Evolutionary conservation across 1,284 basidiomycete genomes (phyloP), one percentile per base, ranked within the genome.

Genomic region (Ganoderma resinaceum): DNA sequence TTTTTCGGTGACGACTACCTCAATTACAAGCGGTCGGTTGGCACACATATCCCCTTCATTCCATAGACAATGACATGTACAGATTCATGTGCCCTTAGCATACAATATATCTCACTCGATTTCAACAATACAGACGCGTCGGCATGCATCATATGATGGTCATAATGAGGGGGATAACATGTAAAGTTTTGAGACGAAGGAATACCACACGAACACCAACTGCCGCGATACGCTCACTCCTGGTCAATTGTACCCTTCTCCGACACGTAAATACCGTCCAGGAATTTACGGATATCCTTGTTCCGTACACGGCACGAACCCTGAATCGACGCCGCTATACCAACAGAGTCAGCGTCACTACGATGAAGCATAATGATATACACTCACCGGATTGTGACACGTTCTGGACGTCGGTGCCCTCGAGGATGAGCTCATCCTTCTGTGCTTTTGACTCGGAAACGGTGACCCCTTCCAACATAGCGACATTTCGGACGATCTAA

Each of bases 231-330:
- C 37, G 52, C 62, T 77, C 70, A 82, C 73, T 86, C 88, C 70
- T 79, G 78, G 42, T 79, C 70, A 73, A 93, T 86, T 40, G 90
- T 89, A 71, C 88, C 88, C 86, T 91, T 94, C 78, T 92, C 92
- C 52, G 95, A 96, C 73, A 96, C 95, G 82, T 98, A 98, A 86
- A 98, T 91, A 85, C 93, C 93, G 76, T 95, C 93, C 80, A 95
- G 84, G 85, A 95, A 95, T 87, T 97, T 96, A 81, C 95, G 95
- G 84, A 97, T 97, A 87, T 99, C 96, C 88, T 98, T 98, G 91
- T 98, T 96, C 83, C 95, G 93, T 78, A 99, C 96, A 74, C 93
- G 90, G 86, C 95, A 97, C 72, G 93, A 87, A 77, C 96, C 96
- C 82, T 98, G 97, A 81, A 98, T 98, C 58, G 95, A 95, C 62